Base-by-base conservation (phyloP, 1,284 basidiomycete genomes). In the Blastosporella zonata region DNA sequence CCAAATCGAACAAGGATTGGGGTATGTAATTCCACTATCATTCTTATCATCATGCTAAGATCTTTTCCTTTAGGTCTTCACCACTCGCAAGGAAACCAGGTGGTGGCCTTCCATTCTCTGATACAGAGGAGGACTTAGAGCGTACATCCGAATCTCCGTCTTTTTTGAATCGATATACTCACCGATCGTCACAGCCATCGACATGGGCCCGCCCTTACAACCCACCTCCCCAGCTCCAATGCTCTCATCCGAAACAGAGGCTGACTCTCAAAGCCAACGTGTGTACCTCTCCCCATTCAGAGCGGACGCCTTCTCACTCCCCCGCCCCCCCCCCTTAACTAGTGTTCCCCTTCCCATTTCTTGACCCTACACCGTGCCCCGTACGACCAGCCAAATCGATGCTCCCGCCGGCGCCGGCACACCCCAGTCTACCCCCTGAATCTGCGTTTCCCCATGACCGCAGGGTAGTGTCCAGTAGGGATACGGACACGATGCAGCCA, bases 81-180 rank as follows among this genome's bases (percentile, higher is more conserved):
- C 20, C 21, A 33, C 33, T 41, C 4, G 23, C 8, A 22, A 42
- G 13, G 34, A 42, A 31, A 18, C 37, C 28, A 15, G 28, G 31
- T 44, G 15, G 21, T 18, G 55, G 7, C 8, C 37, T 42, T 9
- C 70, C 70, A 1, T 31, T 12, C 7, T 72, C 70, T 8, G 68
- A 72, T 27, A 72, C 70, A 6, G 70, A 72, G 46, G 70, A 70
- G 17, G 64, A 70, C 27, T 70, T 70, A 1, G 65, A 61, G 71
- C 70, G 23, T 20, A 15, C 3, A 40, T 23, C 9, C 34, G 21
- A 28, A 13, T 38, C 4, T 15, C 44, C 2, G n/a, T 29, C 31
- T 22, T 15, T 21, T 8, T 25, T 29, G 25, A 27, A 27, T 23
- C 7, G 21, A 35, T 17, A 15, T 6, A 27, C n/a, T 23, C 25